These are phyloP conservation scores for Phytophthora kernoviae DNA, from an alignment of 352 stramenopile species.

Conservation along the genomic window DNA sequence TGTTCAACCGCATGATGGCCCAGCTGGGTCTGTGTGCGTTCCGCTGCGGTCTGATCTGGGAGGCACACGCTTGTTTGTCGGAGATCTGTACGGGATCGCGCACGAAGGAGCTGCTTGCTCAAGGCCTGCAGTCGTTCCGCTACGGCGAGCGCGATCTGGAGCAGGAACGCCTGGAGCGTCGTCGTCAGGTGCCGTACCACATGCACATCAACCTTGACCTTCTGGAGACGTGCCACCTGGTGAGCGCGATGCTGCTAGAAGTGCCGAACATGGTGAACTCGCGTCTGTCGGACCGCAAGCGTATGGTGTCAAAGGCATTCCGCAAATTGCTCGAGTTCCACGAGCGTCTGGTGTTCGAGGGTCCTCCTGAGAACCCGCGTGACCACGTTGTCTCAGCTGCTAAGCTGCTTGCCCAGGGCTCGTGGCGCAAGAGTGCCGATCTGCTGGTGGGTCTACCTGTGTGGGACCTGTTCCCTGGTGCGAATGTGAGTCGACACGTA, in stretches of 20 bases:
- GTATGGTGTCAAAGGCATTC: conserved; percentile 95
- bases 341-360: conserved; percentile 95
- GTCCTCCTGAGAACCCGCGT: conserved; percentile 96
- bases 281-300: conserved; percentile 78
- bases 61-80: conserved; percentile 97
- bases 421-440: conserved; percentile 94
- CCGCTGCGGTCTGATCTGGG: conserved; percentile 94
- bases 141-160: conserved; percentile 95
- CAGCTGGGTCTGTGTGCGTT: conserved; percentile 97
- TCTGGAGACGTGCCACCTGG: conserved; percentile 97
- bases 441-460: conserved; percentile 91
- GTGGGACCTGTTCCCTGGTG: conserved; percentile 96
- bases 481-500: conserved; percentile 80
- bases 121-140: conserved; percentile 93
- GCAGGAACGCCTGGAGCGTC: conserved; percentile 97
- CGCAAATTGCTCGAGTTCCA: conserved; percentile 92
- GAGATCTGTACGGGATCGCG: conserved; percentile 95
- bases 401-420: conserved; percentile 94
- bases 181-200: conserved; percentile 98
- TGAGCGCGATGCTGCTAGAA: conserved; percentile 98
- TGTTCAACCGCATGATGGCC: conserved; percentile 97
- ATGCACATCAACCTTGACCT: conserved; percentile 99
- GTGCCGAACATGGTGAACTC: conserved; percentile 97
- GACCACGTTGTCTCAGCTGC: conserved; percentile 97
- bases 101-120: conserved; percentile 97